Conservation (phyloP, 2,329 filamentous ascomycete species). For the Ceratocystis ficicola region DNA sequence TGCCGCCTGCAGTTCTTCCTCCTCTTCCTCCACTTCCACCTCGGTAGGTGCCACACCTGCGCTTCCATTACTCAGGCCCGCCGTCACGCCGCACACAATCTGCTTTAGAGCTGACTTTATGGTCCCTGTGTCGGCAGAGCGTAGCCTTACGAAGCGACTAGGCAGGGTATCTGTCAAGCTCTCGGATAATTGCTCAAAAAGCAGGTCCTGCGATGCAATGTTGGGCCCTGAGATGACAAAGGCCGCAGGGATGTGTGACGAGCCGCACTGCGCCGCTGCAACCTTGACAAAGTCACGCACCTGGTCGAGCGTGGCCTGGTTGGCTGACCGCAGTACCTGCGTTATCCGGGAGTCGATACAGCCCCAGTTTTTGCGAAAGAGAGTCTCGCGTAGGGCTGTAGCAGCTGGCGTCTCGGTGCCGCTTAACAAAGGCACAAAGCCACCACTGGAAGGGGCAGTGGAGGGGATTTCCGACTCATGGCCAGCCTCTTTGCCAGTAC, state of each 20-base stretch:
- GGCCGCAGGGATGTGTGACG: slow-evolving; percentile 44
- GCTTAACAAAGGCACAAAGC: slow-evolving; percentile 43
- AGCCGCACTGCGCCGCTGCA: slow-evolving; percentile 6
- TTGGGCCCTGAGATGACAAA: slow-evolving; percentile 70
- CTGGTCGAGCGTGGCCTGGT: slow-evolving; percentile 46
- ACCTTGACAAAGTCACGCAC: slow-evolving; percentile 44
- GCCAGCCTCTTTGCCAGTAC: slow-evolving; percentile 34
- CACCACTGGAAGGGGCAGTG: slow-evolving; percentile 13
- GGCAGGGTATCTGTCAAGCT: slow-evolving; percentile 36
- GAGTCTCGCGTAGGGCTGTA: slow-evolving; percentile 42
- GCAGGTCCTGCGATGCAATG: slow-evolving; percentile 58
- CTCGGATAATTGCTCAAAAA: slow-evolving; percentile 59
- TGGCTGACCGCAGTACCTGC: slow-evolving; percentile 46
- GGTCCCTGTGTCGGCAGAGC: slow-evolving; percentile 59
- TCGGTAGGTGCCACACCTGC: slow-evolving; percentile 41
- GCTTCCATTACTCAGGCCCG: slow-evolving; percentile 24
- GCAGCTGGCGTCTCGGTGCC: slow-evolving; percentile 41
- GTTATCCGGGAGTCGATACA: slow-evolving; percentile 52
- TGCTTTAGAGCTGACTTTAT: slow-evolving; percentile 59
- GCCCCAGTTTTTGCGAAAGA: slow-evolving; percentile 54
- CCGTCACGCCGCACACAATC: slow-evolving; percentile 55
- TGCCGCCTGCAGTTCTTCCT: slow-evolving; percentile 28
- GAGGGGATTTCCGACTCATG: slow-evolving; percentile 14
- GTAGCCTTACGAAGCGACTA: slow-evolving; percentile 52
- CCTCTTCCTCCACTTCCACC: not conserved